These are phyloP conservation scores for Jamesozyma piceae DNA, from an alignment of 805 yeast species.

Conservation along the genomic window DNA sequence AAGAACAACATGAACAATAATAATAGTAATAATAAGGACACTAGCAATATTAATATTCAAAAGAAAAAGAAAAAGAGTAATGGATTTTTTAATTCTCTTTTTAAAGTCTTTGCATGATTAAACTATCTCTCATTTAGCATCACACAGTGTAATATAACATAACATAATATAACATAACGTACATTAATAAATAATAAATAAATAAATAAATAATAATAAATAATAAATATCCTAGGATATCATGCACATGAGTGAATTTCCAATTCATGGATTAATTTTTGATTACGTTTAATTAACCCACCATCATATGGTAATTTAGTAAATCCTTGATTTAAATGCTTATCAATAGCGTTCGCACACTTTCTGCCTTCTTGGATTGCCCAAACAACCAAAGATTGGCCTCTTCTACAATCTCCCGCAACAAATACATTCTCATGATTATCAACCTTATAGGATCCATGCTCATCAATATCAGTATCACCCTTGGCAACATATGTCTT, in stretches of 20 bases:
- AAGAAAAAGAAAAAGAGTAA: slow-evolving; percentile 5
- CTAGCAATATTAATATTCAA: neutral
- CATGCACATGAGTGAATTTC: neutral
- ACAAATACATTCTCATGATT: slow-evolving; percentile 73
- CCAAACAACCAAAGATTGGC: slow-evolving; percentile 97
- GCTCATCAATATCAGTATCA: neutral
- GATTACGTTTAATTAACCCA: slow-evolving; percentile 79
- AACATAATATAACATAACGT: neutral
- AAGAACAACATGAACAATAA: neutral
- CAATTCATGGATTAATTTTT: neutral
- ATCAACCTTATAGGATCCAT: slow-evolving; percentile 11
- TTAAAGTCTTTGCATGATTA: slow-evolving; percentile 5
- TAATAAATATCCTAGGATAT: neutral
- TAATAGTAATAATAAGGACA: neutral
- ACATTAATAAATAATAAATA: neutral
- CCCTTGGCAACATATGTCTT: neutral
- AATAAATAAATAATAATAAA: neutral
- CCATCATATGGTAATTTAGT: slow-evolving; percentile 91
- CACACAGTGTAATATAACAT: neutral
- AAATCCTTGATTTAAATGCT: slow-evolving; percentile 56
- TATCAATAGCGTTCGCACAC: slow-evolving; percentile 91
- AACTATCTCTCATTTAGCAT: neutral
- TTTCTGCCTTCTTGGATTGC: slow-evolving; percentile 99
- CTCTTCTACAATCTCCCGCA: slow-evolving; percentile 98
- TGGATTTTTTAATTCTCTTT: slow-evolving; percentile 5